phyloP scores from a whole-genome alignment of 2,329 filamentous ascomycete species.

The Curvularia sp. region DNA sequence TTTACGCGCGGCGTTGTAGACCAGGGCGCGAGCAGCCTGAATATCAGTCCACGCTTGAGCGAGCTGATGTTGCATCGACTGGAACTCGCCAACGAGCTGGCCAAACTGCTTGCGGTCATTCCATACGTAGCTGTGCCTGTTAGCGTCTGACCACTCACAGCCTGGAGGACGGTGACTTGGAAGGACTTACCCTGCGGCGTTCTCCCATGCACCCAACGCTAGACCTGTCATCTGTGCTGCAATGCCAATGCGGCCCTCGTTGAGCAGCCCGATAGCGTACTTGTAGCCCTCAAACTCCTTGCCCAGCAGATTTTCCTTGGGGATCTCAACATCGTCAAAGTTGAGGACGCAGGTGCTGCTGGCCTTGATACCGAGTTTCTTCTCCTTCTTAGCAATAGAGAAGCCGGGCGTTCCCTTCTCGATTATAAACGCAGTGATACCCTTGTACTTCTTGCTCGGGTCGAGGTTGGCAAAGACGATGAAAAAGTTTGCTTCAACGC shows the following conservation, averaged over 20 bases:
- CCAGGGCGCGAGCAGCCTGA: constrained; percentile 84
- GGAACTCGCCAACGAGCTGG: constrained; percentile 91
- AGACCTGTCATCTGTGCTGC: constrained; percentile 98
- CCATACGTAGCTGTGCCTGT: constrained; percentile 77
- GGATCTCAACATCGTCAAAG: constrained; percentile 94
- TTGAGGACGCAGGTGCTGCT: constrained; percentile 97
- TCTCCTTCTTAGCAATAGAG: constrained; percentile 98
- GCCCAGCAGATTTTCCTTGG: constrained; percentile 86
- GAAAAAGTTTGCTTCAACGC: constrained; percentile 91
- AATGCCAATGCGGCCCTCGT: constrained; percentile 97
- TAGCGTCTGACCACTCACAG: constrained; percentile 3
- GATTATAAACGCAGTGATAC: constrained; percentile 94
- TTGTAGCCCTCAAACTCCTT: constrained; percentile 94
- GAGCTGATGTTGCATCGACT: constrained; percentile 99
- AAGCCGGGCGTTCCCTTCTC: constrained; percentile 91
- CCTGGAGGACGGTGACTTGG: neutral
- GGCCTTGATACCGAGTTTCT: constrained; percentile 96
- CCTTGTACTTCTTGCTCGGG: constrained; percentile 91
- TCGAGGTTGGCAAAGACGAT: constrained; percentile 98
- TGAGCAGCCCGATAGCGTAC: constrained; percentile 91
- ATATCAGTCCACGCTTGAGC: constrained; percentile 97
- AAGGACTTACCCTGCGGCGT: constrained; percentile 74
- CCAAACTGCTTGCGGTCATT: constrained; percentile 99
- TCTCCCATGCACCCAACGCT: constrained; percentile 92
- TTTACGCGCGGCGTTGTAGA: constrained; percentile 95